phyloP scores from a whole-genome alignment of 2,329 filamentous ascomycete species.

The Apiospora koreana region DNA sequence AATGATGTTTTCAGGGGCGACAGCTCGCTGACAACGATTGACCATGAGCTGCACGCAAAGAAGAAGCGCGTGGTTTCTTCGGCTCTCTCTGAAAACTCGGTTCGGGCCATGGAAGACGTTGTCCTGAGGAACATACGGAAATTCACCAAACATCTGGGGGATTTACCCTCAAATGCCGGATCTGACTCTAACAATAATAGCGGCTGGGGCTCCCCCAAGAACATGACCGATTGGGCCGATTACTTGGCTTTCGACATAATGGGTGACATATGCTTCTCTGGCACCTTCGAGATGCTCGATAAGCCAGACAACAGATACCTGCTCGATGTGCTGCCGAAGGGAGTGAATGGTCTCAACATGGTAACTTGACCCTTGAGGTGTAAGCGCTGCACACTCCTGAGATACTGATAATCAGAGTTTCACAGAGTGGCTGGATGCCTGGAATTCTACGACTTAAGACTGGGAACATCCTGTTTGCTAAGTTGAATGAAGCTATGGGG shows the following conservation, averaged over 20 bases:
- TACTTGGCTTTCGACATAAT: conserved; percentile 27
- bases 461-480: conserved; percentile 1
- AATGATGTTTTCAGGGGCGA: conserved; percentile 60
- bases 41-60: conserved; percentile 67
- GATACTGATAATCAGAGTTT: not conserved
- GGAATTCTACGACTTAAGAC: not conserved
- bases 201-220: conserved; percentile 58
- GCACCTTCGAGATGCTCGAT: conserved; percentile 28
- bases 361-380: conserved; percentile 42
- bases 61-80: conserved; percentile 71
- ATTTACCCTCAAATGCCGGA: conserved; percentile 27
- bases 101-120: conserved; percentile 63
- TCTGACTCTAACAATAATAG: conserved; percentile 38
- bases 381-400: no score
- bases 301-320: conserved; percentile 18
- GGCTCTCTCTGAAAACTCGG: conserved; percentile 59
- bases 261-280: conserved; percentile 24
- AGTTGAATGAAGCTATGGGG: not conserved
- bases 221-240: conserved; percentile 41
- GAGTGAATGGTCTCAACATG: conserved; percentile 68
- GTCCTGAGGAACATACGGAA: conserved; percentile 65
- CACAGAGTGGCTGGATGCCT: conserved; percentile 7
- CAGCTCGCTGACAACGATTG: conserved; percentile 72
- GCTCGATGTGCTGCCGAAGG: conserved; percentile 65
- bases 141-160: conserved; percentile 61